phyloP scores from a whole-genome alignment of 192 early-diverging fungal species.

The Coemansia sp. region DNA sequence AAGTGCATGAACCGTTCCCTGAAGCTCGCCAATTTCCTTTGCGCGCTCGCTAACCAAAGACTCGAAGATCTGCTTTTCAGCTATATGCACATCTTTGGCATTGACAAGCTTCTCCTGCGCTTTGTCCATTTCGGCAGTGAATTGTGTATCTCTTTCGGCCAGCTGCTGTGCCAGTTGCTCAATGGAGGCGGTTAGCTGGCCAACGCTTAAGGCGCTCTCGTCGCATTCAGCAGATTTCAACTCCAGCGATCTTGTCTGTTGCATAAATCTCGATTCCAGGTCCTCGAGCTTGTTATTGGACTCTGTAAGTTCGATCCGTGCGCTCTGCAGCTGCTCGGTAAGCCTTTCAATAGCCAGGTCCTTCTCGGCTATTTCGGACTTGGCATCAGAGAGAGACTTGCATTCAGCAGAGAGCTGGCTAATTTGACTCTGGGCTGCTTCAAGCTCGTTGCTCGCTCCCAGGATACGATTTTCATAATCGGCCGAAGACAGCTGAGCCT shows the following conservation, averaged over 20 bases:
- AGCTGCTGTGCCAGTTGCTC: slow-evolving; percentile 7
- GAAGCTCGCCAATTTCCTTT: slow-evolving; percentile 2
- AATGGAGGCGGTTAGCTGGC: neutral
- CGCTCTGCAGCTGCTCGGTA: neutral
- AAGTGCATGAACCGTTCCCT: neutral
- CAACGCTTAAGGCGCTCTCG: neutral
- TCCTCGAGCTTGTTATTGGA: neutral
- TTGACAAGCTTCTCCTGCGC: neutral
- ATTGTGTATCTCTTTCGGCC: neutral
- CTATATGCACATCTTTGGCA: neutral
- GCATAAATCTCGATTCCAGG: slow-evolving; percentile 1
- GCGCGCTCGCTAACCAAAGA: slow-evolving; percentile 1
- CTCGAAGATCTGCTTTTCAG: slow-evolving; percentile 1
- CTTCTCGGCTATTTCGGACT: neutral
- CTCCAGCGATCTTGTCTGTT: neutral
- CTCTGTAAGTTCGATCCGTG: neutral
- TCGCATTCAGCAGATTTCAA: slow-evolving; percentile 8
- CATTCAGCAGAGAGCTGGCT: neutral
- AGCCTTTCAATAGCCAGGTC: slow-evolving; percentile 1
- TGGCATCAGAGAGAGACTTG: neutral
- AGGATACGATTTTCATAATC: neutral
- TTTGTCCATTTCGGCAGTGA: neutral
- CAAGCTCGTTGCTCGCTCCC: neutral
- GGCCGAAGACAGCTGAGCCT: neutral
- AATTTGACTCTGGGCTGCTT: neutral